These are phyloP conservation scores for Verticillium zaregamsianum DNA, from an alignment of 2,329 filamentous ascomycete species.

Conservation along the genomic window DNA sequence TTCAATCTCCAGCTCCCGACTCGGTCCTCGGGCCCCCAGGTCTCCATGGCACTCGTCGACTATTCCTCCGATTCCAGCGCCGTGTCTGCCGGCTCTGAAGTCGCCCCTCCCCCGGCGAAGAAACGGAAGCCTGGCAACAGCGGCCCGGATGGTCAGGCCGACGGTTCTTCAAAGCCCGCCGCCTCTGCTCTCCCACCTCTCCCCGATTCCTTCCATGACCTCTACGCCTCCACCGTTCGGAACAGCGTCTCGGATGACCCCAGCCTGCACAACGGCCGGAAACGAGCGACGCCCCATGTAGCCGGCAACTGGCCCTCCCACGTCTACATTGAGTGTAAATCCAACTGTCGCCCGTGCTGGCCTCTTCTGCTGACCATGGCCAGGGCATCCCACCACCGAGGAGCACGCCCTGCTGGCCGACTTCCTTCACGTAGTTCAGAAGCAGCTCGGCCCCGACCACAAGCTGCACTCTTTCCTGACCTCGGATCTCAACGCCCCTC, in stretches of 20 bases:
- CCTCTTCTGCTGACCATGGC: slow-evolving; percentile 3
- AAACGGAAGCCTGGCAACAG: slow-evolving; percentile 26
- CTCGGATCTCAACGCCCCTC: slow-evolving; percentile 71
- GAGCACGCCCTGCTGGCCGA: slow-evolving; percentile 43
- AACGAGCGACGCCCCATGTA: slow-evolving; percentile 76
- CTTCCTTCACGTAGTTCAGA: slow-evolving; percentile 34
- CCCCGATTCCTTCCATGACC: slow-evolving; percentile 76
- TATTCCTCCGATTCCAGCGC: slow-evolving; percentile 51
- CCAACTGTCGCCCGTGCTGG: not conserved
- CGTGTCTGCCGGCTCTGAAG: slow-evolving; percentile 16
- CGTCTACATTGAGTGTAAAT: slow-evolving; percentile 86
- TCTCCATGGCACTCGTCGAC: slow-evolving; percentile 58
- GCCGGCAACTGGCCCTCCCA: slow-evolving; percentile 91
- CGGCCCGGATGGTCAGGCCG: not conserved
- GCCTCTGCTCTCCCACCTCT: slow-evolving; percentile 60
- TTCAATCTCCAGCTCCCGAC: not conserved
- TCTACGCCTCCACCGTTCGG: slow-evolving; percentile 81
- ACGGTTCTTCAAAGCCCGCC: not conserved
- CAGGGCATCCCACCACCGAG: slow-evolving; percentile 50
- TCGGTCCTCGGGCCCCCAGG: not conserved
- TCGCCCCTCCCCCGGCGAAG: slow-evolving; percentile 28
- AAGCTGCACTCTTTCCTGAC: slow-evolving; percentile 64
- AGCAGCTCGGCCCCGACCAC: slow-evolving; percentile 23
- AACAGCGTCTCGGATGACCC: slow-evolving; percentile 79
- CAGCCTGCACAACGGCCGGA: slow-evolving; percentile 77